Base-by-base conservation (phyloP, 2,329 filamentous ascomycete species). In the Sordariomycetes sp. region DNA sequence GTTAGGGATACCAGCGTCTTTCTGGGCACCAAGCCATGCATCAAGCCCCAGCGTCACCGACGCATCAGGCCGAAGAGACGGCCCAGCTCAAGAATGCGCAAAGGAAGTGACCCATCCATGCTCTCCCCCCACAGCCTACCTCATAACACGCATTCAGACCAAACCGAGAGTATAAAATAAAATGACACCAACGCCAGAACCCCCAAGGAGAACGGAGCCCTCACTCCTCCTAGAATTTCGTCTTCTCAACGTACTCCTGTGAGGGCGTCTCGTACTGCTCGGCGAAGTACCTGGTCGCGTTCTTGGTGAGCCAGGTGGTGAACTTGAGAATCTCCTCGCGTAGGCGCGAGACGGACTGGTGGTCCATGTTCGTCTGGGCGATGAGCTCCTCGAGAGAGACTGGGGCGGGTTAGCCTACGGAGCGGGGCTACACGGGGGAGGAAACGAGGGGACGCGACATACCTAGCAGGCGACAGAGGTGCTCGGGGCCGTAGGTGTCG, bases 311-410 rank as follows among this genome's bases (percentile, higher is more conserved):
- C 90, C 92, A 99, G 58, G 83, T 79, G 12, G 87, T 90, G 72
- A 99, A 86, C 72, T 91, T 93, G 64, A 83, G 81, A 18, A 99
- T 80, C 70, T 99, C 94, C 66, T 97, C 90, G 14, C 91, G 87
- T 28, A 97, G 82, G 53, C 91, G 88, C 61, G 87, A 88, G 50
- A 96, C 90, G 2, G 91, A 92, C 70, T 96, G 91, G 57, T 87
- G 80, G 67, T 97, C 94, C 91, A 99, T 96, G 73, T 97, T 97
- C 57, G 94, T 99, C 70, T 99, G 94, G 3, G 92, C 92, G 61
- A 97, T 86, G 48, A 97, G 84, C 69, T 99, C 94, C 0, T 94
- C 93, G 65, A 97, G 85, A 1, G 88, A 88, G 20, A 25, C 54
- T 53, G 46, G 6, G 22, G 20, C 20, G n/a, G 22, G 46, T 50